These are phyloP conservation scores for Schoenoplectus tabernaemontani DNA, from an alignment of 202 grass and related monocot species.

Conservation along the genomic window DNA sequence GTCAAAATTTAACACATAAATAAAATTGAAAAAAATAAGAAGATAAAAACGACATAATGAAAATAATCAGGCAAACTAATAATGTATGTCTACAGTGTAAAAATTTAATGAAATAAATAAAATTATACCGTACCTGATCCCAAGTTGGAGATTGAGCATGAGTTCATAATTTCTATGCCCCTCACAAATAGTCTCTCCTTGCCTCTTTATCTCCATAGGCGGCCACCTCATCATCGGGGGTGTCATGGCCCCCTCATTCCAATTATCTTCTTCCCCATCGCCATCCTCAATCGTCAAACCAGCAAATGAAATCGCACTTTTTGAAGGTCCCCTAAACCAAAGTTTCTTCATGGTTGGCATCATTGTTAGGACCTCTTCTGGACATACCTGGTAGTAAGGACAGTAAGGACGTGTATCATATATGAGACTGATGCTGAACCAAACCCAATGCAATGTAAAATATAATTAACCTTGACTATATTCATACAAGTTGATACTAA, in stretches of 20 bases:
- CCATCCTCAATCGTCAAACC: slow-evolving; percentile 18
- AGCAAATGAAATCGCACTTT: slow-evolving; percentile 37
- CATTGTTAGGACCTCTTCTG: slow-evolving; percentile 50
- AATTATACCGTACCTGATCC: slow-evolving; percentile 42
- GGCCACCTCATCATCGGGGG: slow-evolving; percentile 30
- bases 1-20: too few species aligned
- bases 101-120: neutral
- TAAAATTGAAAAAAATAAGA: too few species aligned
- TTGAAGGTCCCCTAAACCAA: slow-evolving; percentile 44
- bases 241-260: slow-evolving; percentile 11
- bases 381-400: slow-evolving; percentile 31
- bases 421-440: neutral
- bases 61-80: too few species aligned
- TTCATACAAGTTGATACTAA: neutral
- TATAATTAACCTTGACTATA: neutral
- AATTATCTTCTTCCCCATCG: slow-evolving; percentile 23
- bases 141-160: slow-evolving; percentile 93
- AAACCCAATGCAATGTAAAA: too few species aligned
- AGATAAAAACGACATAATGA: too few species aligned
- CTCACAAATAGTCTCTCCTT: slow-evolving; percentile 82
- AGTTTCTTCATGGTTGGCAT: slow-evolving; percentile 62
- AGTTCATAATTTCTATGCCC: slow-evolving; percentile 95
- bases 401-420: too few species aligned
- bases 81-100: too few species aligned
- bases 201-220: slow-evolving; percentile 60